These are phyloP conservation scores for Jamesozyma jinghongensis DNA, from an alignment of 805 yeast genomes.

Conservation along the genomic window DNA sequence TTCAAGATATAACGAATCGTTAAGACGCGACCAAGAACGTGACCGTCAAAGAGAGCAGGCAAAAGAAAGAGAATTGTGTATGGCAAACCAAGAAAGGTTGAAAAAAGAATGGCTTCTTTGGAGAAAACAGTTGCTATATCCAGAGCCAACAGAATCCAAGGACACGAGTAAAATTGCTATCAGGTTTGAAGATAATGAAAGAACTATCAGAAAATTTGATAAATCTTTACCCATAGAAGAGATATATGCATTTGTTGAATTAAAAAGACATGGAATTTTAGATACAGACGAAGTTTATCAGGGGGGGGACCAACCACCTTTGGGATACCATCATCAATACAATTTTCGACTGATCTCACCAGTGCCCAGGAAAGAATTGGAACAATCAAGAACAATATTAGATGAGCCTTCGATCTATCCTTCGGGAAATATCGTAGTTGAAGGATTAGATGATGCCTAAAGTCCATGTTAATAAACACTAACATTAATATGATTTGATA, in stretches of 20 bases:
- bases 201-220: constrained; percentile 44
- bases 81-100: constrained; percentile 14
- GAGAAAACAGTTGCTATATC: constrained; percentile 32
- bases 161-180: constrained; percentile 57
- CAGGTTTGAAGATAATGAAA: constrained; percentile 52
- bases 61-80: constrained; percentile 28
- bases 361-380: constrained; percentile 45
- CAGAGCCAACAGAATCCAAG: constrained; percentile 24
- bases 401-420: constrained; percentile 49
- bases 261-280: constrained; percentile 30
- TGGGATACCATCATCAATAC: constrained; percentile 38
- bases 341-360: constrained; percentile 45
- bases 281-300: constrained; percentile 12
- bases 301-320: constrained; percentile 26
- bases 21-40: constrained; percentile 55
- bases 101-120: constrained; percentile 41
- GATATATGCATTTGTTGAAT: constrained; percentile 62
- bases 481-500: not conserved
- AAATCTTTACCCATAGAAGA: constrained; percentile 46
- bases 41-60: constrained; percentile 25
- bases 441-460: constrained; percentile 11
- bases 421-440: constrained; percentile 54
- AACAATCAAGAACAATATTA: constrained; percentile 27
- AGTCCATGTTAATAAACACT: not conserved
- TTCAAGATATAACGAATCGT: constrained; percentile 60